Evolutionary conservation across 2,329 filamentous ascomycete species (phyloP), one percentile per base, ranked within the genome.

Genomic region (Plectosphaerella cucumerina): DNA sequence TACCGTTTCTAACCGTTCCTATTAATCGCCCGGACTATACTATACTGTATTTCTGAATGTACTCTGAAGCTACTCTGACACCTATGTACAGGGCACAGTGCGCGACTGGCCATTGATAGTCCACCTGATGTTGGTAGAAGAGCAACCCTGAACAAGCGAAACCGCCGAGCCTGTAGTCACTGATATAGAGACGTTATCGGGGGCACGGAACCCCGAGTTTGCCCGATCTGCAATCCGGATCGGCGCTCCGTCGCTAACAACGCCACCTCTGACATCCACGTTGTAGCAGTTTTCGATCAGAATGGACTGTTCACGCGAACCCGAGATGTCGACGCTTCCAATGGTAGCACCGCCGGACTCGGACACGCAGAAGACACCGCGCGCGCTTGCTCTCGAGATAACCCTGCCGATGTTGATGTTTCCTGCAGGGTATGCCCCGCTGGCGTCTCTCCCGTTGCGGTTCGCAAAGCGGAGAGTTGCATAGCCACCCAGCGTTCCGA

Each of bases 271-370:
- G 59, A 82, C 80, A 1, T 66, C 62, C 33, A 83, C 55, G 48
- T 78, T 77, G 61, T 82, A 82, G 65, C 80, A 82, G 62, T 83
- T 83, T 69, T 83, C 79, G 26, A 83, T 76, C 1, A 83, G 67
- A 17, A 82, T 70, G 1, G 79, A 74, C 51, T 82, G 82, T 59
- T 78, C 80, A 0, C 72, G 78, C 44, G 81, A 82, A 56, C 67
- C 64, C 0, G 75, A 70, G 1, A 82, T 66, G 55, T 82, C 77
- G 17, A 81, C 64, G 4, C 55, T 66, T 9, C 60, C 62, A 50
- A 83, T 82, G 9, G 70, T 72, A 2, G 69, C 76, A 15, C 65
- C 80, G 1, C 80, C 79, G 0, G 77, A 81, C 58, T 75, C 66
- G 0, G 77, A 81, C 2, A 82, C 79, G 50, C 80, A 82, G 62